Conservation (phyloP, 176 grass and related monocot species). For the Calamus simplicifolius region DNA sequence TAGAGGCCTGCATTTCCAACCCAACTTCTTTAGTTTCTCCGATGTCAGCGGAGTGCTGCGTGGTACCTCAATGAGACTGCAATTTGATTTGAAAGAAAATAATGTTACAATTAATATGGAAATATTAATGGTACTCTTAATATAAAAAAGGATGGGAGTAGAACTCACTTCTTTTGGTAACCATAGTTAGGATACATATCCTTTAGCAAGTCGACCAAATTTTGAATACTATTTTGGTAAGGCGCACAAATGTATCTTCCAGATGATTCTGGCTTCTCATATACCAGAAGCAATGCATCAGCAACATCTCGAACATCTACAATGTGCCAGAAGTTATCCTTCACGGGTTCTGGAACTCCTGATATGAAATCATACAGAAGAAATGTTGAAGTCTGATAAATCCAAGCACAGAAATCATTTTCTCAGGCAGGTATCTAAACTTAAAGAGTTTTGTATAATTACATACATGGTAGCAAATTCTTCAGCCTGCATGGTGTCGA, state of each 20-base stretch:
- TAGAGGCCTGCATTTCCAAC: constrained; percentile 37
- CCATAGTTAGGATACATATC: constrained; percentile 31
- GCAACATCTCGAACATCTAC: constrained; percentile 28
- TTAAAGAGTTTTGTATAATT: no score
- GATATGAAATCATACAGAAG: not conserved
- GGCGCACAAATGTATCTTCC: constrained; percentile 28
- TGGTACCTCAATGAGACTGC: constrained; percentile 17
- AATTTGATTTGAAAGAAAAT: not conserved
- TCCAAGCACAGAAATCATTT: constrained; percentile 16
- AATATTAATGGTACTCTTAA: no score
- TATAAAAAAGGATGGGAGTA: no score
- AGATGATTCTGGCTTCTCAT: constrained; percentile 18
- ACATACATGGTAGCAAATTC: no score
- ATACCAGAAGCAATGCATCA: constrained; percentile 22
- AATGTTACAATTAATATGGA: not conserved
- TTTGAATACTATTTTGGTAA: not conserved
- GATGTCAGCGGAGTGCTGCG: constrained; percentile 1
- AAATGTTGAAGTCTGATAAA: not conserved
- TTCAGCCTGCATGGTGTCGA: no score
- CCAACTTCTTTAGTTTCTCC: constrained; percentile 28
- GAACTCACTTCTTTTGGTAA: constrained; percentile 24
- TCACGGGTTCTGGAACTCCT: constrained; percentile 26
- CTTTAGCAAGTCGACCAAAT: constrained; percentile 20
- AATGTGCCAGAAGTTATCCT: constrained; percentile 8
- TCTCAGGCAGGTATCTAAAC: constrained; percentile 6